Conservation (phyloP, 140 eudicot species). For the Oenanthe javanica region DNA sequence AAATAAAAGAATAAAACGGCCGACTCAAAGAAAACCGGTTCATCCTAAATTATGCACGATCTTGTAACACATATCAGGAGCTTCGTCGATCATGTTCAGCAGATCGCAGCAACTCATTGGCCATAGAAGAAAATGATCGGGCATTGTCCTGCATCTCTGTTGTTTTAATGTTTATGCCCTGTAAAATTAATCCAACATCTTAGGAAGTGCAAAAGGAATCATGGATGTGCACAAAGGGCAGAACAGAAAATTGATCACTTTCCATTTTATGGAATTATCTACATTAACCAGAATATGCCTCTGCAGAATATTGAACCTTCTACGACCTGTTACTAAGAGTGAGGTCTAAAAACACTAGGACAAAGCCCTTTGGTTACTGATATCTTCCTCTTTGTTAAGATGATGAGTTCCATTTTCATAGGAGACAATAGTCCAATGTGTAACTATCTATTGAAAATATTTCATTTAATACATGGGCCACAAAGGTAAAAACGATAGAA, state of each 20-base stretch:
- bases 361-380: background rate
- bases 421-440: background rate
- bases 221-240: background rate
- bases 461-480: background rate
- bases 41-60: background rate
- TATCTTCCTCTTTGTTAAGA: background rate
- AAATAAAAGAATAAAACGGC: background rate
- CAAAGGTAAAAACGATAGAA: background rate
- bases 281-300: background rate
- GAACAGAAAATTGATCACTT: background rate
- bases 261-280: background rate
- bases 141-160: slow-evolving; percentile 87
- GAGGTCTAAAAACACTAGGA: background rate
- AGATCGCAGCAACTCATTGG: slow-evolving; percentile 56
- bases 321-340: background rate
- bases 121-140: slow-evolving; percentile 72
- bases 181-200: slow-evolving; percentile 11
- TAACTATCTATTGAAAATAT: background rate
- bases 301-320: background rate
- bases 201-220: background rate
- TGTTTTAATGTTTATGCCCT: slow-evolving; percentile 70
- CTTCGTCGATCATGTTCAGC: slow-evolving; percentile 44
- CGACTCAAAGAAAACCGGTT: background rate
- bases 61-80: slow-evolving; percentile 23
- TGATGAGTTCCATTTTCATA: background rate